phyloP scores from a whole-genome alignment of 192 early-diverging fungal species.

The Umbelopsis ramanniana region DNA sequence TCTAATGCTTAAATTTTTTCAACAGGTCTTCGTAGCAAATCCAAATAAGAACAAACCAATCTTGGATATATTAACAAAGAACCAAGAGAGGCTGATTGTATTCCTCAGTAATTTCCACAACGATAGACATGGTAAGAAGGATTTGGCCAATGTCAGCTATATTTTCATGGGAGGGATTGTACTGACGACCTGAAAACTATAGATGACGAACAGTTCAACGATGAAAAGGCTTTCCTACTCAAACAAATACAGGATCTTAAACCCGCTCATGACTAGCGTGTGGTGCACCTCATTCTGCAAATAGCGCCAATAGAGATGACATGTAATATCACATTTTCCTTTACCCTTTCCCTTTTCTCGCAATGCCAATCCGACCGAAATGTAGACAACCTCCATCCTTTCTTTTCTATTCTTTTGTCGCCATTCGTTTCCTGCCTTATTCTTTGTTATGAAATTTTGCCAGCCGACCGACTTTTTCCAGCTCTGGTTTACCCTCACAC shows the following conservation, averaged over 20 bases:
- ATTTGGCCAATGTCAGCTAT: too few species aligned
- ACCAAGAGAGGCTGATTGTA: constrained; percentile 86
- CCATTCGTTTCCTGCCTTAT: constrained; percentile 2
- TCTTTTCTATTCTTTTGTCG: background rate
- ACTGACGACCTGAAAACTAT: background rate
- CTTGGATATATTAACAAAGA: constrained; percentile 88
- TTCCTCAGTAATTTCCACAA: constrained; percentile 94
- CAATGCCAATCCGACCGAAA: background rate
- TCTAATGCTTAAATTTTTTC: background rate
- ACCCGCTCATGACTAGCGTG: constrained; percentile 32
- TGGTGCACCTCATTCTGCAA: background rate
- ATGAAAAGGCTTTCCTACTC: constrained; percentile 96
- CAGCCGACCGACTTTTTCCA: background rate
- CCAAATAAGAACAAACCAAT: constrained; percentile 95
- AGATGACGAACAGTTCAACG: constrained; percentile 99
- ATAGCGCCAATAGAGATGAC: constrained; percentile 12
- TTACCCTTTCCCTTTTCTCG: background rate
- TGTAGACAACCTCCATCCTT: background rate
- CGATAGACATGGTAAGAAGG: constrained; percentile 81
- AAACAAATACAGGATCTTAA: constrained; percentile 78
- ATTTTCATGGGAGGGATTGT: background rate
- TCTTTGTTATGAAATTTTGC: background rate
- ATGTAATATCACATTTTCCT: constrained; percentile 2
- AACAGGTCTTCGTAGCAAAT: constrained; percentile 95
- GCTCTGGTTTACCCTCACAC: background rate